These are phyloP conservation scores for Neopestalotiopsis clavispora DNA, from an alignment of 2,329 filamentous ascomycete genomes.

Conservation along the genomic window DNA sequence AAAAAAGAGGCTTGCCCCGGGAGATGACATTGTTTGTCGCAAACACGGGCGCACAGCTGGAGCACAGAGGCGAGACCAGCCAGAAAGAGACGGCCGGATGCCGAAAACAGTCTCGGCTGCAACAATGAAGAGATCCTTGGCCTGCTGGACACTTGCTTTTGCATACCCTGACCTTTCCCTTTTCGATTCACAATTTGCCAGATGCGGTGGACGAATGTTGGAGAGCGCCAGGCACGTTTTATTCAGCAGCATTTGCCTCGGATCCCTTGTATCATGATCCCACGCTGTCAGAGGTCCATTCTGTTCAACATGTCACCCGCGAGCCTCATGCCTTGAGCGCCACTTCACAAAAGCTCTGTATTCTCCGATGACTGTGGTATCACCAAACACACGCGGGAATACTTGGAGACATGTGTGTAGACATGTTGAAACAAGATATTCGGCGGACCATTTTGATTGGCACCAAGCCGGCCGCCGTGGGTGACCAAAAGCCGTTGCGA, in stretches of 20 bases:
- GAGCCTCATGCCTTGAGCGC: neutral
- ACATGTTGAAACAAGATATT: neutral
- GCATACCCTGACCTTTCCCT: neutral
- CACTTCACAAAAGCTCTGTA: neutral
- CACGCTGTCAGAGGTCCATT: neutral
- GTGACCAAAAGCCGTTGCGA: neutral
- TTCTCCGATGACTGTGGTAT: neutral
- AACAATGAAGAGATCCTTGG: neutral
- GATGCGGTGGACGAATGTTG: neutral
- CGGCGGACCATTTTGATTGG: neutral
- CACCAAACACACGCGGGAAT: neutral
- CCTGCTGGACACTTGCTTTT: neutral
- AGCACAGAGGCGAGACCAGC: neutral
- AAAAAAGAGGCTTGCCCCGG: neutral
- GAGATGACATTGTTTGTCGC: slow-evolving; percentile 5
- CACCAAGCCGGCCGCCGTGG: neutral
- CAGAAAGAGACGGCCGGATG: neutral
- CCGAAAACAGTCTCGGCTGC: neutral
- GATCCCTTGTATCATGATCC: neutral
- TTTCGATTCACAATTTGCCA: neutral
- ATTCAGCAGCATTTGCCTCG: too few relatives aligned
- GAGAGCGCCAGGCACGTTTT: neutral
- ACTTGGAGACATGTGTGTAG: neutral
- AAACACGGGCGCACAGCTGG: slow-evolving; percentile 9
- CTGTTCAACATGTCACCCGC: neutral